Evolutionary conservation across 2,329 filamentous ascomycete genomes (phyloP), one percentile per base, ranked within the genome.

Genomic region (Colletotrichum incanum): DNA sequence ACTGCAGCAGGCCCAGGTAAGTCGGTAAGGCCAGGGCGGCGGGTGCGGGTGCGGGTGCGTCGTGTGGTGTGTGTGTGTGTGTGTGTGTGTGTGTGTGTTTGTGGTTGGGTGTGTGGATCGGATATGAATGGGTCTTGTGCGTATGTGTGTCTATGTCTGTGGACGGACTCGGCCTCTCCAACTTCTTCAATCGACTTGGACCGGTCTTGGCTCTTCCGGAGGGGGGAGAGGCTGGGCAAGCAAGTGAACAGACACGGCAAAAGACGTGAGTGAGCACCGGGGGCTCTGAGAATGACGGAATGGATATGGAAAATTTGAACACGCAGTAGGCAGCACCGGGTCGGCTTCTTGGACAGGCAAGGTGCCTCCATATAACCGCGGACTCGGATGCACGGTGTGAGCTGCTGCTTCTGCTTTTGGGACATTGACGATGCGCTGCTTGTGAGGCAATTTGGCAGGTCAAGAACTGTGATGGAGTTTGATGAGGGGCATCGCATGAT

Each of bases 141-240:
- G 49, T 43, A 20, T 11, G 16, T 14, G 20, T 34, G 49, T 23
- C 12, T 55, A 34, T 34, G 54, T 65, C 16, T 66, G 55, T 41
- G 59, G 65, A 70, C 47, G 59, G 70, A 70, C 64, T 67, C 39
- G 68, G 56, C n/a, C 67, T 70, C 55, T 47, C 16, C 28, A 47
- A 45, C 20, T 37, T 58, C 26, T 47, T 65, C 39, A 58, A 65
- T 28, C n/a, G 59, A 47, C 39, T 37, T 64, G 59, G 41, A 39
- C 20, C 41, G 50, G 49, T 43, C 65, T 68, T 68, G 50, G 65
- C 58, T 56, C 34, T 60, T 55, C 39, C 55, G 63, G 67, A 67
- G 67, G n/a, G 9, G 63, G 63, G 55, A 67, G 45, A 66, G 54
- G 45, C 60, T 37, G 45, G 58, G 58, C 45, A 41, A 23, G 56